Conservation (phyloP, 2,329 filamentous ascomycete species). For the Coniella vitis region DNA sequence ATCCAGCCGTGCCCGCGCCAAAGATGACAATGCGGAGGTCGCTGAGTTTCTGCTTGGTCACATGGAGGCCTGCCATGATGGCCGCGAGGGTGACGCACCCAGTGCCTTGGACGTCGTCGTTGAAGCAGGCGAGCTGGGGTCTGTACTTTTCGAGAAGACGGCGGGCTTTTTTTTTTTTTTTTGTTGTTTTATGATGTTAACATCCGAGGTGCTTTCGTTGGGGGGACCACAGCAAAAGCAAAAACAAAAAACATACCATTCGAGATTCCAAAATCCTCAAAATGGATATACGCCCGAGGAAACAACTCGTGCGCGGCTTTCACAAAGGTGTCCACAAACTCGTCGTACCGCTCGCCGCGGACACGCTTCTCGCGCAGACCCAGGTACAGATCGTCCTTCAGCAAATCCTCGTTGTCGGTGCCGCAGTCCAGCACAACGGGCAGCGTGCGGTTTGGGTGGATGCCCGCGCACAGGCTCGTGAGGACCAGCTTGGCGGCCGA, state of each 20-base stretch:
- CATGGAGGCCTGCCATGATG: conserved; percentile 68
- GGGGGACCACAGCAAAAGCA: too few relatives aligned
- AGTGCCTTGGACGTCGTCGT: conserved; percentile 86
- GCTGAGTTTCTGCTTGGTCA: conserved; percentile 56
- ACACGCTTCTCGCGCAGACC: conserved; percentile 62
- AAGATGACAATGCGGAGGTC: conserved; percentile 71
- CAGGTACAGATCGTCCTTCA: conserved; percentile 73
- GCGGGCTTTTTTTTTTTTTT: conserved; percentile 40
- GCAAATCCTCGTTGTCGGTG: conserved; percentile 69
- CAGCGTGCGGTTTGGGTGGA: conserved; percentile 71
- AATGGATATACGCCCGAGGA: conserved; percentile 78
- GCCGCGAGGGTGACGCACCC: conserved; percentile 82
- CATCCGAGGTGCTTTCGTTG: too few relatives aligned
- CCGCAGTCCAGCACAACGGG: conserved; percentile 82
- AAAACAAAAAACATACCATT: conserved; percentile 46
- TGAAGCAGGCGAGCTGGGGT: conserved; percentile 73
- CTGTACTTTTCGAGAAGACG: conserved; percentile 72
- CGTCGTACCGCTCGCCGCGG: conserved; percentile 66
- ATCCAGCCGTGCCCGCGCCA: conserved; percentile 74
- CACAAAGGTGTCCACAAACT: conserved; percentile 71
- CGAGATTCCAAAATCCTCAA: conserved; percentile 76
- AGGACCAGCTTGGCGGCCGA: conserved; percentile 77
- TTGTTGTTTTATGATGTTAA: too few relatives aligned
- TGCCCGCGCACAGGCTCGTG: conserved; percentile 78
- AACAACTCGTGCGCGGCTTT: conserved; percentile 60